These are phyloP conservation scores for Pseudocercospora vitis DNA, from an alignment of 2,329 filamentous ascomycete species.

Conservation along the genomic window DNA sequence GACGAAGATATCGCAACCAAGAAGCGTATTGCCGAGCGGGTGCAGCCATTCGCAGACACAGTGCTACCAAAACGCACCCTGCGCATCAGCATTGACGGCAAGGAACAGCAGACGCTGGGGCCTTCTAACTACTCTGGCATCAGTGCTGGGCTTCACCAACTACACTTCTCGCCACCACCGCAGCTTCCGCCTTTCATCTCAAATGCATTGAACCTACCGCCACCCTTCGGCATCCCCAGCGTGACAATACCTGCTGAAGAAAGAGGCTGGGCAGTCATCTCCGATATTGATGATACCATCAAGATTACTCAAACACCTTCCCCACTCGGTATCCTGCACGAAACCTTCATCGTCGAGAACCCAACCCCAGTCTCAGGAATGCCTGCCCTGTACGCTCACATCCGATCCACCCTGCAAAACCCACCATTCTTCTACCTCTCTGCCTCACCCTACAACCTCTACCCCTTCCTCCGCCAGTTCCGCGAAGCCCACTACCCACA, in stretches of 20 bases:
- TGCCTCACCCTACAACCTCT: slow-evolving; percentile 91
- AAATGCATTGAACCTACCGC: slow-evolving; percentile 37
- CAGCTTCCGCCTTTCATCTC: slow-evolving; percentile 22
- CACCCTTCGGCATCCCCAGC: slow-evolving; percentile 50
- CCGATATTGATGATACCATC: slow-evolving; percentile 93
- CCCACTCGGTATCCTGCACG: slow-evolving; percentile 74
- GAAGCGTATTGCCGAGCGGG: slow-evolving; percentile 65
- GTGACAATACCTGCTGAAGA: slow-evolving; percentile 72
- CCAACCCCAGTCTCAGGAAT: slow-evolving; percentile 73
- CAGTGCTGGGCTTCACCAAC: slow-evolving; percentile 32
- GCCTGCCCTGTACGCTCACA: slow-evolving; percentile 75
- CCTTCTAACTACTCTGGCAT: slow-evolving; percentile 38
- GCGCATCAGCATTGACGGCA: slow-evolving; percentile 58
- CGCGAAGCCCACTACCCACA: slow-evolving; percentile 68
- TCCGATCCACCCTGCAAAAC: slow-evolving; percentile 56
- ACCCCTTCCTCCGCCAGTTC: slow-evolving; percentile 79
- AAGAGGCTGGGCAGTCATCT: slow-evolving; percentile 81
- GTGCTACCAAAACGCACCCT: slow-evolving; percentile 70
- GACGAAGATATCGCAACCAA: slow-evolving; percentile 51
- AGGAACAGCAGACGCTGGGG: slow-evolving; percentile 39
- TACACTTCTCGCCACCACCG: slow-evolving; percentile 30
- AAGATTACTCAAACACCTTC: slow-evolving; percentile 83
- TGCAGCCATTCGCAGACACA: slow-evolving; percentile 76
- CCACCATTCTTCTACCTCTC: slow-evolving; percentile 91
- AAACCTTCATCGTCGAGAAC: slow-evolving; percentile 73